Conservation (phyloP, 2,329 filamentous ascomycete species). For the Rachicladosporium sp. region DNA sequence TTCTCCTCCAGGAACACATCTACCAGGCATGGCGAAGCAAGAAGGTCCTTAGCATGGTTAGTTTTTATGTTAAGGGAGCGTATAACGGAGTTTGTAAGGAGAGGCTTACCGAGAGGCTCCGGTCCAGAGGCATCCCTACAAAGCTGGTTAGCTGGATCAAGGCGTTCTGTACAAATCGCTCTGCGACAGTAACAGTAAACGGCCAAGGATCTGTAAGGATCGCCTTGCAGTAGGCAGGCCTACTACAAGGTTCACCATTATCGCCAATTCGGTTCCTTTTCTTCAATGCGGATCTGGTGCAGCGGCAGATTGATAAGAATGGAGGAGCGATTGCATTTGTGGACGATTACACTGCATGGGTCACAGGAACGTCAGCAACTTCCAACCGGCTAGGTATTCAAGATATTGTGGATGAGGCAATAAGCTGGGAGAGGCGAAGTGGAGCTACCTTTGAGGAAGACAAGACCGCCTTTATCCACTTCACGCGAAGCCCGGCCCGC, state of each 20-base stretch:
- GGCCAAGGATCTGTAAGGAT: background rate
- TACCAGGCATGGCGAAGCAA: conserved; percentile 2
- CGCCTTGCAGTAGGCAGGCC: background rate
- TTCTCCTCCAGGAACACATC: background rate
- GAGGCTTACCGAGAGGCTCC: conserved; percentile 9
- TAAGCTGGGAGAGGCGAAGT: background rate
- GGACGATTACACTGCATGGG: conserved; percentile 2
- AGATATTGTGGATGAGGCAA: background rate
- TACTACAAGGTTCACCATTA: conserved; percentile 3
- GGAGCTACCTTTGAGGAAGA: background rate
- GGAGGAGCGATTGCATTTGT: background rate
- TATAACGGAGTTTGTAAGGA: conserved; percentile 28
- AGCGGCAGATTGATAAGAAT: background rate
- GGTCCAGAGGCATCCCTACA: conserved; percentile 17
- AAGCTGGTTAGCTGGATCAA: background rate
- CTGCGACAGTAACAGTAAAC: background rate
- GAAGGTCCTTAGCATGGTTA: conserved; percentile 24
- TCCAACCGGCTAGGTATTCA: too few species aligned
- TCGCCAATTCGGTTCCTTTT: conserved; percentile 1
- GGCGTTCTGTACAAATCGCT: background rate
- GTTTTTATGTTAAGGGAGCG: conserved; percentile 30
- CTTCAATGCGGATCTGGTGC: background rate
- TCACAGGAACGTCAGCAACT: background rate
- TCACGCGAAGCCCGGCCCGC: background rate
- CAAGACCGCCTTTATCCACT: background rate